Evolutionary conservation across 768 basidiomycete species (phyloP), one percentile per base, ranked within the genome.

Genomic region (Trametes cinnabarina): DNA sequence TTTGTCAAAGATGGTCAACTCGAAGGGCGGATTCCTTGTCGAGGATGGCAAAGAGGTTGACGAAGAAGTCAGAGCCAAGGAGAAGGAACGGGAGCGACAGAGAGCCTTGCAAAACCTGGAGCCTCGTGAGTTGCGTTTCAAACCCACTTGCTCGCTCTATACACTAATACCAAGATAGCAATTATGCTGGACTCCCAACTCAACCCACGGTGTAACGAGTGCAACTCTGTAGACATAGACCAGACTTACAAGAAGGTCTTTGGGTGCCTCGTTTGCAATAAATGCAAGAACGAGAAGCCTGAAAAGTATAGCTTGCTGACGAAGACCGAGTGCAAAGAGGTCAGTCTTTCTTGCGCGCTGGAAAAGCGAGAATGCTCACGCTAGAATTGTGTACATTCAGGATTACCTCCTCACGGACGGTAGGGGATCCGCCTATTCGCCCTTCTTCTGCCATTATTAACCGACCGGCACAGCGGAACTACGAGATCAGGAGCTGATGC

Each of bases 311-410:
- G 93, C 69, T 77, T 99, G 7, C 73, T 99, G 55, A 99, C 97
- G 6, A 99, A 99, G 77, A 98, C 97, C 0, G 97, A 99, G 74
- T 98, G 96, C 73, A 97, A 95, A 73, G 90, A 93, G 78, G 92
- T 90, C 62, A 42, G 83, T 67, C 7, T 22, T 41, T n/a, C 43
- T 3, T 25, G 40, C 30, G n/a, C n/a, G n/a, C n/a, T n/a, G n/a
- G n/a, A n/a, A n/a, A n/a, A n/a, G n/a, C n/a, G n/a, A n/a, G n/a
- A n/a, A n/a, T n/a, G n/a, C n/a, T n/a, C n/a, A n/a, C n/a, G n/a
- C n/a, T n/a, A n/a, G n/a, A n/a, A n/a, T n/a, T n/a, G n/a, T n/a
- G n/a, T n/a, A 35, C 40, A 44, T 54, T 30, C 68, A 92, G 89
- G 96, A 98, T 74, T 98, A 98, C 72, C 83, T 98, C 19, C 74